Evolutionary conservation across 2,329 filamentous ascomycete species (phyloP).

Genomic region (Aspergillus hiratsukae): DNA sequence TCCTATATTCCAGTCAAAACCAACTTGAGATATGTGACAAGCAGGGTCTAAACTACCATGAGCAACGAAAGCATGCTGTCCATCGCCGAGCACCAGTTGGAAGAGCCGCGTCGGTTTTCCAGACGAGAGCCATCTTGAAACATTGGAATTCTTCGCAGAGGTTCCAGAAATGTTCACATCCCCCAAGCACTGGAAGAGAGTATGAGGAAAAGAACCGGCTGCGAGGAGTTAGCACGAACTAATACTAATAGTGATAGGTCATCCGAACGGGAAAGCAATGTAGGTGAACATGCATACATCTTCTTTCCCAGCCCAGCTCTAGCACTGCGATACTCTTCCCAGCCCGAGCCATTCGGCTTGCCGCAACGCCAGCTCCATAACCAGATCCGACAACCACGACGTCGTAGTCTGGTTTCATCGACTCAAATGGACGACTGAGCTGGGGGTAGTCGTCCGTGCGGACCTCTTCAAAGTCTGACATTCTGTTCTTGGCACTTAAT

Average conservation of each 20-base stretch:
- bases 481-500: background rate
- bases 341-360: slow-evolving; percentile 59
- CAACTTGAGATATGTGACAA: background rate
- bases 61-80: slow-evolving; percentile 59
- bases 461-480: no score
- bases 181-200: slow-evolving; percentile 6
- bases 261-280: background rate
- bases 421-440: no score
- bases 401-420: slow-evolving; percentile 47
- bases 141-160: background rate
- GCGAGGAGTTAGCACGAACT: background rate
- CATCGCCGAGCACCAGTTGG: slow-evolving; percentile 59
- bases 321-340: slow-evolving; percentile 60
- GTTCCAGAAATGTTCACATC: slow-evolving; percentile 10
- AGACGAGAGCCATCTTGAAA: slow-evolving; percentile 1
- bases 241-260: background rate
- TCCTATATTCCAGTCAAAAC: slow-evolving; percentile 32
- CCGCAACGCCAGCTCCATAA: slow-evolving; percentile 64
- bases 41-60: slow-evolving; percentile 44
- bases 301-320: slow-evolving; percentile 61
- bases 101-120: slow-evolving; percentile 60
- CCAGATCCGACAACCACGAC: slow-evolving; percentile 65
- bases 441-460: no score
- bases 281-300: slow-evolving; percentile 38
- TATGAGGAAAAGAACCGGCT: slow-evolving; percentile 12